Evolutionary conservation across 352 stramenopile species (phyloP).

Genomic region (Phytopythium delawarense): DNA sequence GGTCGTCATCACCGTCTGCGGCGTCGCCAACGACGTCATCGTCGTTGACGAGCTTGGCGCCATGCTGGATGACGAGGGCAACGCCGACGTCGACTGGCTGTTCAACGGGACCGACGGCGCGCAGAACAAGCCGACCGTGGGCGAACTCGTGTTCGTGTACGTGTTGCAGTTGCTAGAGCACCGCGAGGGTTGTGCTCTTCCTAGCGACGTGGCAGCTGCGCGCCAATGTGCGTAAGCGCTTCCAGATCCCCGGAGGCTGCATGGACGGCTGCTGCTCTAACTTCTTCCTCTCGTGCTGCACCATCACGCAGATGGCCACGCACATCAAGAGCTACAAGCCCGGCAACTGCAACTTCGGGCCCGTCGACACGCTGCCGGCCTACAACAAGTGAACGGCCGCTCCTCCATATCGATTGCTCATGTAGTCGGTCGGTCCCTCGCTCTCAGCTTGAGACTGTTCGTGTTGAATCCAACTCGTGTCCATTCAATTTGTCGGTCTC

Average conservation of each 20-base stretch:
- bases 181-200: constrained; percentile 7
- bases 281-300: constrained; percentile 31
- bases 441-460: too few relatives aligned
- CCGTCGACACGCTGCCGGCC: constrained; percentile 5
- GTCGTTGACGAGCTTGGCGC: constrained; percentile 8
- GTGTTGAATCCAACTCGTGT: too few relatives aligned
- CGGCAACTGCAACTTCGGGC: constrained; percentile 19
- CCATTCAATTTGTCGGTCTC: too few relatives aligned
- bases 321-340: constrained; percentile 11
- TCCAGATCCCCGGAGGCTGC: constrained; percentile 29
- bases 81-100: background rate
- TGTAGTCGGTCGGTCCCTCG: too few relatives aligned
- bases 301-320: constrained; percentile 39
- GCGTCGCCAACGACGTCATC: constrained; percentile 6
- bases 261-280: constrained; percentile 23
- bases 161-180: constrained; percentile 9
- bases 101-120: background rate
- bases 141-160: constrained; percentile 15
- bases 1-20: constrained; percentile 1
- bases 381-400: too few relatives aligned
- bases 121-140: background rate
- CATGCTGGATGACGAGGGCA: background rate
- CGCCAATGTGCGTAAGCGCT: constrained; percentile 21
- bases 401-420: too few relatives aligned
- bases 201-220: constrained; percentile 23